Base-by-base conservation (phyloP, 129 eudicot species). In the Deinandra increscens region DNA sequence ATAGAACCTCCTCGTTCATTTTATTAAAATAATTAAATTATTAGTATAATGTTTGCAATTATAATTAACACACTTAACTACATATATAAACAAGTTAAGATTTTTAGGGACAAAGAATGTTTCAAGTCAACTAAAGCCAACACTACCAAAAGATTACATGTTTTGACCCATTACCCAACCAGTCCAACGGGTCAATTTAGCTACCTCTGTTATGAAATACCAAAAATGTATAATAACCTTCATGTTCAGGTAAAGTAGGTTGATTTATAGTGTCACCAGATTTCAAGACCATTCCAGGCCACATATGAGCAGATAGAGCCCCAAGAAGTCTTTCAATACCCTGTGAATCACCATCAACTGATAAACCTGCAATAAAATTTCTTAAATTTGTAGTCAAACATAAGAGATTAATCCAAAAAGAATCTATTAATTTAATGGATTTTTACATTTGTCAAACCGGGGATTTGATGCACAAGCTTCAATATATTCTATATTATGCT, bases 231-330 rank as follows among this genome's bases (percentile, higher is more conserved):
- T 34, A n/a, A 12, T 19, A 69, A 90, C 97, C 97, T 87, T 84
- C 85, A 64, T 80, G 83, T 54, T 87, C 85, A 34, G 91, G 91
- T 70, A 90, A 64, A 45, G 84, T 78, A 62, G 95, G 97, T 53
- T 79, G 81, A 18, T 38, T 76, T 43, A 90, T 81, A 48, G 71
- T 87, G 73, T 82, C 80, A 31, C 97, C 95, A 53, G 97, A 87
- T 74, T 85, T 87, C 82, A 90, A 81, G 76, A 83, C 58, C 97
- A 90, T 90, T 68, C 97, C 99, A 14, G 97, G 97, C 99, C 99
- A 60, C 97, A 94, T 87, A 75, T 94, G 86, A 75, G 97, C 97
- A 80, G 91, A 83, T 64, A 94, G 83, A 68, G 99, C 97, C 68
- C 90, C 95, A 42, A 50, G 72, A 58, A 94, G 86, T 41, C 97